A percentile compares a stretch with the other conserved stretches of the same genome.
Conservation (phyloP, 371 early-diverging fungal species). For the Mucor velutinosus region DNA sequence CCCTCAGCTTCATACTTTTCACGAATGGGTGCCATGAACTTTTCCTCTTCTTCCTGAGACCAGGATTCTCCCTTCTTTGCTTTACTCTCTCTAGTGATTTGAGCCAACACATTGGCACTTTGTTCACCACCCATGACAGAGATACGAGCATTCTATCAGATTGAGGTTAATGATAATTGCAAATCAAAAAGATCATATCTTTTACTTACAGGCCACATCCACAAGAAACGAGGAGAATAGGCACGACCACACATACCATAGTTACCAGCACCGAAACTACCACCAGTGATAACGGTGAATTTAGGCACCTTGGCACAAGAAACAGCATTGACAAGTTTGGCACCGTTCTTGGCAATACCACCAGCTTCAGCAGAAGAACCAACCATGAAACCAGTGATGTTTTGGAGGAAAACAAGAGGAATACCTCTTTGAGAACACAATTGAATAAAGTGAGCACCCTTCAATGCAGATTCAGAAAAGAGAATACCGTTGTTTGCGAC, state of each 20-base stretch:
- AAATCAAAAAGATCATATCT: too few relatives aligned
- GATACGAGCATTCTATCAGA: slow-evolving; percentile 78
- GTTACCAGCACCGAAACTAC: slow-evolving; percentile 94
- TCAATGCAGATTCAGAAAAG: slow-evolving; percentile 94
- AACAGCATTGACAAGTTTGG: slow-evolving; percentile 97
- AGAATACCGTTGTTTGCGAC: slow-evolving; percentile 98
- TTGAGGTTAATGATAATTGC: not conserved
- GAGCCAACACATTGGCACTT: slow-evolving; percentile 93
- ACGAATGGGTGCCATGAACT: slow-evolving; percentile 87
- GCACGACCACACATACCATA: slow-evolving; percentile 99
- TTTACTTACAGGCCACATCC: slow-evolving; percentile 94
- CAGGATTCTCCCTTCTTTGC: slow-evolving; percentile 80
- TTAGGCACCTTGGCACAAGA: slow-evolving; percentile 96
- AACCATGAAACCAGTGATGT: slow-evolving; percentile 98
- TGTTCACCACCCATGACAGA: slow-evolving; percentile 99
- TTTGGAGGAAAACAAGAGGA: slow-evolving; percentile 95
- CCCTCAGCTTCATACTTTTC: slow-evolving; percentile 93
- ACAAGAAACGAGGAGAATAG: slow-evolving; percentile 93
- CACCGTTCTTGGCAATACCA: slow-evolving; percentile 98
- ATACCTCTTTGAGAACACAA: slow-evolving; percentile 93
- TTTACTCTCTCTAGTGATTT: slow-evolving; percentile 86
- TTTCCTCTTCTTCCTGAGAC: slow-evolving; percentile 71
- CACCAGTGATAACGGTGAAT: slow-evolving; percentile 93
- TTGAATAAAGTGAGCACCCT: slow-evolving; percentile 97
- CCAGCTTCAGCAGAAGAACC: slow-evolving; percentile 95